Percentiles rank a stretch among this genome's conserved stretches.
Conservation (phyloP, 2,329 filamentous ascomycete species). For the Waltergamsia citrina region DNA sequence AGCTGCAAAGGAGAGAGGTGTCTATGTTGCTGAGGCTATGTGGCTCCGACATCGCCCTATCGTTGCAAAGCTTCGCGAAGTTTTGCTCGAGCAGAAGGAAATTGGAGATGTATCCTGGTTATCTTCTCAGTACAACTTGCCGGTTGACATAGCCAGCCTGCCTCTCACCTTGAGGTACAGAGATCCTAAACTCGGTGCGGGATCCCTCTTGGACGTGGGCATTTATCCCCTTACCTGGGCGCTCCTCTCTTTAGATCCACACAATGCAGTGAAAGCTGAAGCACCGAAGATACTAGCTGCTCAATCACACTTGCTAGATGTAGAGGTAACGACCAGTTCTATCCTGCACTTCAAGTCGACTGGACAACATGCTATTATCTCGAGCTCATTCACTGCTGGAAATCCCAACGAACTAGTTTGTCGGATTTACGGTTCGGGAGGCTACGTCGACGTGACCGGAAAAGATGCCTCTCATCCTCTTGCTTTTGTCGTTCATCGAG, state of each 20-base stretch:
- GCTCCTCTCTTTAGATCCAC: constrained; percentile 19
- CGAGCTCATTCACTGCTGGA: constrained; percentile 18
- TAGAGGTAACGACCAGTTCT: constrained; percentile 24
- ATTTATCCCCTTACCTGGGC: constrained; percentile 33
- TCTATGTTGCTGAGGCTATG: constrained; percentile 36
- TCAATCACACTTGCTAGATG: constrained; percentile 22
- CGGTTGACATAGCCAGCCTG: constrained; percentile 21
- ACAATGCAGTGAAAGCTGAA: constrained; percentile 8
- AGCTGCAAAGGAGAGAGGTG: constrained; percentile 25
- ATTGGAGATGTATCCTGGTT: constrained; percentile 27
- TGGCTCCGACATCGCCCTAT: constrained; percentile 33
- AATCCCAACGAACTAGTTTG: constrained; percentile 13
- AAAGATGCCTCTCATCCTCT: constrained; percentile 18
- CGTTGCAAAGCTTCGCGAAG: constrained; percentile 18
- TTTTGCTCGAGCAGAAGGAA: constrained; percentile 26
- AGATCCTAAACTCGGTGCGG: constrained; percentile 28
- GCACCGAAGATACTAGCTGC: constrained; percentile 14
- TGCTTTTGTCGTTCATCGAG: constrained; percentile 20
- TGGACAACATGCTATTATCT: constrained; percentile 30
- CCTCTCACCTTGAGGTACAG: constrained; percentile 19
- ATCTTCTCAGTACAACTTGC: constrained; percentile 27
- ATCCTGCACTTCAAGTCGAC: constrained; percentile 25
- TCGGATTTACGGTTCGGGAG: constrained; percentile 28
- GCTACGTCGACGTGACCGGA: constrained; percentile 26
- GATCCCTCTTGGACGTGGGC: constrained; percentile 30